Evolutionary conservation across 2,329 filamentous ascomycete genomes (phyloP), one percentile per base, ranked within the genome.

Genomic region (Bipolaris sorokiniana): DNA sequence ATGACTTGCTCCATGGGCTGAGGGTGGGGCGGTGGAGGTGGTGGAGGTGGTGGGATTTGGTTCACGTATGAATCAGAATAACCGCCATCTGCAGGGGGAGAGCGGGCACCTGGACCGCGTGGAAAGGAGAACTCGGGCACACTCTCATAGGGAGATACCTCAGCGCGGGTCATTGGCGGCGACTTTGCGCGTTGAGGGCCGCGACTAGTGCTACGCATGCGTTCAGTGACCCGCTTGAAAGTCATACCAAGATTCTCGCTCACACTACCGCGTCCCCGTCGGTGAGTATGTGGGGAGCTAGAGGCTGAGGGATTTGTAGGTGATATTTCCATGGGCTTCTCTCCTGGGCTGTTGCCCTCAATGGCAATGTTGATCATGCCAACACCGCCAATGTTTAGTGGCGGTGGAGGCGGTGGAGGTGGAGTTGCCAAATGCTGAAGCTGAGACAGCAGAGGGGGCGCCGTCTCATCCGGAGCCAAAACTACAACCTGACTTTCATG

Each of bases 401-500:
- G 65, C 18, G 66, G 63, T 18, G 63, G 61, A 36, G 66, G 69
- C 10, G 71, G 81, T 2, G 82, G 81, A 0, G 84, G 83, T 10
- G 84, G 83, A 9, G 73, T 78, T 22, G 81, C 82, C 15, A 88
- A 77, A 70, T 88, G 86, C 66, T 87, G 85, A 9, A 88, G 79
- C 66, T 88, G 84, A 6, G 86, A 83, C 16, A 88, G 78, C 9
- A 86, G 76, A 9, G 83, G 81, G 11, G 83, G 82, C 22, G 68
- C 68, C 15, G 64, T 64, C 67, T 76, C 71, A 18, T 78, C 76
- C 37, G 69, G 66, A 37, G 82, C 73, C 42, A 82, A 71, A 33
- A 82, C 77, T 48, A 82, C 71, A 5, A 81, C 73, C 48, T 79
- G 70, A 10, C 76, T 74, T 48, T 75, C 71, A 40, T 81, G 76